These are phyloP conservation scores for Nicotiana undulata DNA, from an alignment of 257 asterid species.

Conservation along the genomic window DNA sequence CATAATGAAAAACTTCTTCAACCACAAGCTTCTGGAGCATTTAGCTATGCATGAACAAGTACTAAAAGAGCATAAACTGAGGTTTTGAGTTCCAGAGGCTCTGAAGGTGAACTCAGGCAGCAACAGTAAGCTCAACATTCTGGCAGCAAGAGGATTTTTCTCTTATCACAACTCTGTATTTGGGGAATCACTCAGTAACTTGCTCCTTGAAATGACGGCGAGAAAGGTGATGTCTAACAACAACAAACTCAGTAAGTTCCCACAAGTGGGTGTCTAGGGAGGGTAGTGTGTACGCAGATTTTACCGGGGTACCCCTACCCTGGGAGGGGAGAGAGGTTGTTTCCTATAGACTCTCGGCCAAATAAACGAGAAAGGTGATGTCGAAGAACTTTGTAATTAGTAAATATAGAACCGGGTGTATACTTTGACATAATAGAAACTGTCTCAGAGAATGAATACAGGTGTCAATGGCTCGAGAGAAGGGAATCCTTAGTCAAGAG, in stretches of 20 bases:
- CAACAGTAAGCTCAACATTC: neutral
- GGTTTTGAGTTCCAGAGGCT: neutral
- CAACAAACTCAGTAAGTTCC: too few species aligned
- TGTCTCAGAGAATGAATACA: neutral
- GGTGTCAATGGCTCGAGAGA: neutral
- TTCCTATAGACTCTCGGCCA: too few species aligned
- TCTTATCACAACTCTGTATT: neutral
- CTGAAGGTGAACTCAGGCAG: neutral
- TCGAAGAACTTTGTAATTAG: neutral
- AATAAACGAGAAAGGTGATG: too few species aligned
- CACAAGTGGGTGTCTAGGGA: too few species aligned
- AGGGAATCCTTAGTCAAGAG: neutral
- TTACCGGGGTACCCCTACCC: too few species aligned
- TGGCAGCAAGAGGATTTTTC: neutral
- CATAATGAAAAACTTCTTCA: neutral
- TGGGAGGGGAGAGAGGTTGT: too few species aligned
- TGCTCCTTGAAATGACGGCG: neutral
- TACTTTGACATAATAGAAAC: neutral
- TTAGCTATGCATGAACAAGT: neutral
- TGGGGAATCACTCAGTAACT: neutral
- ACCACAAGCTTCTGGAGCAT: neutral
- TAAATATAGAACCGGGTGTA: neutral
- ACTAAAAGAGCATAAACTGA: neutral
- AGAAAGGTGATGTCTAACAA: neutral
- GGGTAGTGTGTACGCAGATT: too few species aligned